Percentiles rank a stretch among this genome's conserved stretches.
Conservation (phyloP, 179 eudicot species). For the Sideroxylon spinosum region DNA sequence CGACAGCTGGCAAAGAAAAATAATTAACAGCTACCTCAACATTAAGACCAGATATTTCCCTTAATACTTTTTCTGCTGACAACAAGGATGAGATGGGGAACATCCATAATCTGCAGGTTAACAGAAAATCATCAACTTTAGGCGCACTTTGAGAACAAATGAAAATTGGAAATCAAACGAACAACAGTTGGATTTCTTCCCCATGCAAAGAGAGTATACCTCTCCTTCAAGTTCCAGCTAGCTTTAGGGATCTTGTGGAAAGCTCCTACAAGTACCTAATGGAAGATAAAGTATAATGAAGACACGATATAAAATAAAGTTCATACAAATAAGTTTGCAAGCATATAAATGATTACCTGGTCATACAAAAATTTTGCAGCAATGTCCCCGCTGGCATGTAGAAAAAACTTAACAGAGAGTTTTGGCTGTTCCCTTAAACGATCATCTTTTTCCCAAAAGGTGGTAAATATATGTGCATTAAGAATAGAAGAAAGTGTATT, state of each 20-base stretch:
- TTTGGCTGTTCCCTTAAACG: conserved; percentile 42
- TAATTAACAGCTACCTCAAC: conserved; percentile 52
- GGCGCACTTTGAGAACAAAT: conserved; percentile 6
- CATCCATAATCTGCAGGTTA: conserved; percentile 74
- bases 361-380: conserved; percentile 81
- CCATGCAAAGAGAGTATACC: conserved; percentile 36
- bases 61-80: conserved; percentile 65
- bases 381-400: conserved; percentile 81
- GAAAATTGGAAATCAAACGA: neutral
- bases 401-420: conserved; percentile 59
- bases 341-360: conserved; percentile 40
- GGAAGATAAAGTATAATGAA: conserved; percentile 19
- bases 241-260: conserved; percentile 81
- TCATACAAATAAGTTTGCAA: neutral
- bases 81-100: conserved; percentile 72
- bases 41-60: conserved; percentile 43
- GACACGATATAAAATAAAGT: conserved; percentile 14
- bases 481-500: conserved; percentile 4
- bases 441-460: conserved; percentile 32
- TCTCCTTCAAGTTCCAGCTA: conserved; percentile 85
- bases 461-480: neutral
- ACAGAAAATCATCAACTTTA: conserved; percentile 20
- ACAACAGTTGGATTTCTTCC: neutral
- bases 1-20: neutral
- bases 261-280: conserved; percentile 62